phyloP scores from a whole-genome alignment of 2,329 filamentous ascomycete genomes.

The Aspergillus sp. region DNA sequence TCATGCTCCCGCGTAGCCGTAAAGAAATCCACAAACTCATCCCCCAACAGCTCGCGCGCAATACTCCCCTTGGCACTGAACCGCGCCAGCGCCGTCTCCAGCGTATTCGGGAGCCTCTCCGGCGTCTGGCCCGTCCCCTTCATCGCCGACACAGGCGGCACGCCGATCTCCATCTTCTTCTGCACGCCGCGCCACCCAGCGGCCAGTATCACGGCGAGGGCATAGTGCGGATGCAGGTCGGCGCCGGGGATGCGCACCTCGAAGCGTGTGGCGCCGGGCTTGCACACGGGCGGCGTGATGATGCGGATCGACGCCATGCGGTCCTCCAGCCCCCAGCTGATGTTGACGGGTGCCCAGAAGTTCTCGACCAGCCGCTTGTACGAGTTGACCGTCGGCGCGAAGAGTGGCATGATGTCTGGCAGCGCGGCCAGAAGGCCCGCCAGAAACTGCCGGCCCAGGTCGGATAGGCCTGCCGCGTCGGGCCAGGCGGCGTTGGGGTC shows the following conservation, averaged over 20 bases:
- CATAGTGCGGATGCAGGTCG: slow-evolving; percentile 83
- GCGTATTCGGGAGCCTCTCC: slow-evolving; percentile 66
- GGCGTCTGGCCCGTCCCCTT: slow-evolving; percentile 55
- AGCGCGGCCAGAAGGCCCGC: slow-evolving; percentile 84
- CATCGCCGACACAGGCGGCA: slow-evolving; percentile 77
- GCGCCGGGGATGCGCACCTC: slow-evolving; percentile 53
- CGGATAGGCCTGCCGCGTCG: slow-evolving; percentile 76
- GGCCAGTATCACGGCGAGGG: slow-evolving; percentile 81
- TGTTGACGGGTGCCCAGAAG: slow-evolving; percentile 96
- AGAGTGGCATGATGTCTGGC: slow-evolving; percentile 88
- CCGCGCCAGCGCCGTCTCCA: slow-evolving; percentile 76
- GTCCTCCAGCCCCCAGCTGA: slow-evolving; percentile 94
- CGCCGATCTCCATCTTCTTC: slow-evolving; percentile 78
- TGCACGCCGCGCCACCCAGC: slow-evolving; percentile 90
- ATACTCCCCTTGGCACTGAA: slow-evolving; percentile 77
- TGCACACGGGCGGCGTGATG: slow-evolving; percentile 83
- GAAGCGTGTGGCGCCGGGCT: slow-evolving; percentile 54
- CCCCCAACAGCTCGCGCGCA: slow-evolving; percentile 85
- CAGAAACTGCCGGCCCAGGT: slow-evolving; percentile 88
- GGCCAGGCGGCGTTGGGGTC: slow-evolving; percentile 69
- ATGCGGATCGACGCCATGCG: slow-evolving; percentile 84
- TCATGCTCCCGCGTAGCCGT: slow-evolving; percentile 92
- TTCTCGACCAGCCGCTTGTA: slow-evolving; percentile 98
- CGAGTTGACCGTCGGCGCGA: slow-evolving; percentile 91
- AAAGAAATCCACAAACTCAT: slow-evolving; percentile 93